These are phyloP conservation scores for Flaveria floridana DNA, from an alignment of 140 eudicot genomes.

Conservation along the genomic window DNA sequence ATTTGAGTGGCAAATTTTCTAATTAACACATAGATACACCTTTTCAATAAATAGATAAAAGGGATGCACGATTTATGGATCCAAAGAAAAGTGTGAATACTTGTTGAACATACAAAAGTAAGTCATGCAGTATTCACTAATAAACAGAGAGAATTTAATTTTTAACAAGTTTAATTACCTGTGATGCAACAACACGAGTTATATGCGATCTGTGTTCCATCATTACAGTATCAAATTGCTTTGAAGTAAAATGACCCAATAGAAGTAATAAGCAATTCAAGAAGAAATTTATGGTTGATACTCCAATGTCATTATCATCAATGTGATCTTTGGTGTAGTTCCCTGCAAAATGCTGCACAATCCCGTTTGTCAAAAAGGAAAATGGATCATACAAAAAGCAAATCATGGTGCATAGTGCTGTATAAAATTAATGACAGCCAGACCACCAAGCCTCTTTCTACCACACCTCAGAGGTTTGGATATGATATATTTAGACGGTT, in stretches of 20 bases:
- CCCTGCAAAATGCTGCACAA: constrained; percentile 71
- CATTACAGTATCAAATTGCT: constrained; percentile 61
- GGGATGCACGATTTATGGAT: background rate
- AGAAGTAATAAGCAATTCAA: constrained; percentile 75
- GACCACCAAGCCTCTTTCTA: constrained; percentile 13
- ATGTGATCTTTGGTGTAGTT: constrained; percentile 41
- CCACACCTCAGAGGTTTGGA: background rate
- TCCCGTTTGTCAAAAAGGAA: constrained; percentile 27
- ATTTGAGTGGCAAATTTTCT: background rate
- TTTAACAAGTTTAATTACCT: constrained; percentile 46
- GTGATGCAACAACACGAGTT: constrained; percentile 60
- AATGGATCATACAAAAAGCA: constrained; percentile 13
- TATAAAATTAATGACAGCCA: constrained; percentile 19
- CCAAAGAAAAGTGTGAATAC: background rate
- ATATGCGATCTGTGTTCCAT: constrained; percentile 54
- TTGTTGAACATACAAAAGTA: background rate
- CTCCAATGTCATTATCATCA: constrained; percentile 50
- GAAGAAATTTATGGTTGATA: constrained; percentile 73
- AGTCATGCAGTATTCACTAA: background rate
- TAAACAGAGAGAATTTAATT: background rate
- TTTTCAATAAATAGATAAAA: background rate
- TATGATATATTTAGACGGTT: background rate
- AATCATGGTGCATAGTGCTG: constrained; percentile 4
- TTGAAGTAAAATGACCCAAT: constrained; percentile 61
- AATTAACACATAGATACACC: background rate